These are phyloP conservation scores for Rhynchospora breviuscula DNA, from an alignment of 176 grass and related monocot species.

Conservation along the genomic window DNA sequence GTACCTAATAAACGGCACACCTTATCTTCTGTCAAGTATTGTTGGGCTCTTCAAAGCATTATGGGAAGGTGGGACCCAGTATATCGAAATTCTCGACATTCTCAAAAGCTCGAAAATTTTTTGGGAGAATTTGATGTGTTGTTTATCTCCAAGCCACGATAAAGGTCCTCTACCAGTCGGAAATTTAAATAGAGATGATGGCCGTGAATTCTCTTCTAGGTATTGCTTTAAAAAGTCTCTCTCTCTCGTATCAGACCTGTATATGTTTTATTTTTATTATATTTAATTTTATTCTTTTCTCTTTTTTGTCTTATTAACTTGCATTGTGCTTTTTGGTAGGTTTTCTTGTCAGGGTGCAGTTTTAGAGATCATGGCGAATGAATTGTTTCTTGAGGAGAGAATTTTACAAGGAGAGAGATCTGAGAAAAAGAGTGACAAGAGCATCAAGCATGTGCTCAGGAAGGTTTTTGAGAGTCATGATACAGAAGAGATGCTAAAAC, in stretches of 20 bases:
- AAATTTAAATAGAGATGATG: conserved; percentile 19
- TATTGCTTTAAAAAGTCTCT: conserved; percentile 15
- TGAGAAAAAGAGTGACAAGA: conserved; percentile 27
- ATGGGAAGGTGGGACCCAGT: conserved; percentile 76
- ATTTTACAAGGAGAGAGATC: conserved; percentile 34
- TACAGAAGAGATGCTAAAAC: conserved; percentile 43
- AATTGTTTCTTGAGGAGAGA: conserved; percentile 75
- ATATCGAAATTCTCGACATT: conserved; percentile 54
- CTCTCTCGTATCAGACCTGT: neutral
- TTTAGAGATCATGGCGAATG: conserved; percentile 72
- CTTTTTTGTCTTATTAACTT: neutral
- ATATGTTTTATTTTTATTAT: neutral
- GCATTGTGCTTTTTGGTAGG: conserved; percentile 36
- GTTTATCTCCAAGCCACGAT: conserved; percentile 40
- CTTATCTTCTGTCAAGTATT: conserved; percentile 57
- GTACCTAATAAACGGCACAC: conserved; percentile 41
- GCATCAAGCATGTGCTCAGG: conserved; percentile 31
- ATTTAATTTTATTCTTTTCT: neutral
- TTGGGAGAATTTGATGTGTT: conserved; percentile 64
- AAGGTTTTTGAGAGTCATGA: conserved; percentile 50
- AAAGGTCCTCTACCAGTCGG: conserved; percentile 16
- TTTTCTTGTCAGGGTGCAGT: conserved; percentile 55
- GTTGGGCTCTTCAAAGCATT: conserved; percentile 69
- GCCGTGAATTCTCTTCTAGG: conserved; percentile 43
- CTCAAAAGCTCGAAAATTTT: conserved; percentile 56